Evolutionary conservation across 208 protist genomes (phyloP).

Genomic region (Wallacemonas sp.): DNA sequence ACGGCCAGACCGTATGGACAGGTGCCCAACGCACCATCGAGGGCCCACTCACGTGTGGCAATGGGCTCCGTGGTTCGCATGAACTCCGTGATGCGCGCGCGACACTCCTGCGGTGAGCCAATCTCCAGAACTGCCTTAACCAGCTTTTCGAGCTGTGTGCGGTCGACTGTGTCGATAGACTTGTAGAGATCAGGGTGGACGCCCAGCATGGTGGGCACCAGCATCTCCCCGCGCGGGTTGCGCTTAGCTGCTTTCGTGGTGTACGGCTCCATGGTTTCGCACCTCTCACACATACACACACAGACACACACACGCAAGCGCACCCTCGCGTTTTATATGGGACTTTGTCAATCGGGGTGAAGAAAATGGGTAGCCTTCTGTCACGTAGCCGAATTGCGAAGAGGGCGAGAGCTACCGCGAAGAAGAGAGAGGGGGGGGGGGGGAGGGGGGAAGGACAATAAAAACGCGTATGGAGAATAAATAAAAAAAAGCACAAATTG

Average conservation of each 20-base stretch:
- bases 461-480: no score
- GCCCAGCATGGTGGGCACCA: background rate
- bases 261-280: background rate
- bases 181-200: slow-evolving; percentile 28
- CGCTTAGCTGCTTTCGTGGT: background rate
- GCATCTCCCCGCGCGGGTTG: background rate
- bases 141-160: slow-evolving; percentile 17
- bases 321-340: no score
- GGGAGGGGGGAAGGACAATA: no score
- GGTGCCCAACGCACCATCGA: slow-evolving; percentile 7
- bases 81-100: background rate
- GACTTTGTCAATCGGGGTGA: no score
- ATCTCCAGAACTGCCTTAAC: slow-evolving; percentile 21
- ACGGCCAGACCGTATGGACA: background rate
- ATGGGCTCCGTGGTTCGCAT: background rate
- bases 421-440: no score
- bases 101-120: slow-evolving; percentile 32
- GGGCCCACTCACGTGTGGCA: background rate
- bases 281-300: no score
- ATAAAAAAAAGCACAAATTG: no score
- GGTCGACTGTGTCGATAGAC: slow-evolving; percentile 28
- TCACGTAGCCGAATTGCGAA: no score
- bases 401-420: no score
- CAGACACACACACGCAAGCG: no score
- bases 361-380: no score